Base-by-base conservation (phyloP, 257 asterid genomes). In the Ophiorrhiza pumila region DNA sequence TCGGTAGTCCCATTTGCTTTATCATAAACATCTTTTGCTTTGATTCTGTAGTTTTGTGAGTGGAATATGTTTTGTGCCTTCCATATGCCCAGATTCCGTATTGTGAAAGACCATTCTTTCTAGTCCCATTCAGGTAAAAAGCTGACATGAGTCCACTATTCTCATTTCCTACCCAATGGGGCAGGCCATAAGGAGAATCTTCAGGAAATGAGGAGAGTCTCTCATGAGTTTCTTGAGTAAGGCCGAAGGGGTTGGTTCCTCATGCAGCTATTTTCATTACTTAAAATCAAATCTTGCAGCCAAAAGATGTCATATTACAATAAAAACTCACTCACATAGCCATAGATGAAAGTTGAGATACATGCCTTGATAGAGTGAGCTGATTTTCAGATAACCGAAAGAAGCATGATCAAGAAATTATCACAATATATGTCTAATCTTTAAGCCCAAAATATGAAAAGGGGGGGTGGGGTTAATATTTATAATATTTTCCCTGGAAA, bases 61-160 rank as follows among this genome's bases (percentile, higher is more conserved):
- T 9, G 58, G 50, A 72, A 72, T 35, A 72, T 72, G 25, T 72
- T 35, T n/a, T 32, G 61, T 49, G 37, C 20, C 46, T 27, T 49
- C 15, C 31, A 61, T 29, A 47, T 62, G 76, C 52, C 52, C 15
- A n/a, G 62, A 72, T 62, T 72, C 63, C 41, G 1, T 5, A 5
- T 22, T 42, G 65, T 15, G 29, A 55, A 12, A 34, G 43, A 22
- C 50, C 20, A 57, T 22, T 59, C 71, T 34, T 69, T 50, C 18
- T 14, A 13, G 52, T 50, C n/a, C 14, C 73, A 3, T 53, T 39
- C 2, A 4, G 14, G n/a, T 32, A 47, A 50, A 66, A 35, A 32
- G 25, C 14, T 43, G 55, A 43, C n/a, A n/a, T n/a, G 42, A 25
- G 8, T 15, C 17, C 2, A 42, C 32, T 20, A 3, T 41, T 23